Base-by-base conservation (phyloP, 768 basidiomycete species). In the Hirschioporus abietinus region DNA sequence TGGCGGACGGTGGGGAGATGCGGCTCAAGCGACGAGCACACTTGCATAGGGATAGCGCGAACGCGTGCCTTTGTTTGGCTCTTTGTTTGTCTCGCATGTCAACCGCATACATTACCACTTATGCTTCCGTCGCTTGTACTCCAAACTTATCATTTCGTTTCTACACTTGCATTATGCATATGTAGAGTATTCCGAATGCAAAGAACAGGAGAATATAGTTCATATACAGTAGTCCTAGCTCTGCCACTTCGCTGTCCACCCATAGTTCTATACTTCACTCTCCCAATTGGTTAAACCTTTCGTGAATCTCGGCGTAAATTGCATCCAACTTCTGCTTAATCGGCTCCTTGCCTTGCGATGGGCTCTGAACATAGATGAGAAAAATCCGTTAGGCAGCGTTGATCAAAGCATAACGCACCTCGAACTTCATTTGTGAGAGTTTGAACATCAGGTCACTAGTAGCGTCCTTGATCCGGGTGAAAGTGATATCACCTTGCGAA, bases 391-490 rank as follows among this genome's bases (percentile, higher is more conserved):
- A 30, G 8, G 30, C 30, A 30, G 15, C 36, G 61, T 63, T 7
- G 58, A 62, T 27, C 36, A 27, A 59, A 18, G 42, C 20, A 64
- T 35, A 12, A 70, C 86, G 63, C 72, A 94, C 95, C 88, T 97
- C 95, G 74, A 97, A 98, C 77, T 98, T 99, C 95, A 96, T 96
- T 78, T 99, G 96, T 60, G 95, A 96, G n/a, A 99, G 87, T 77
- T 95, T 94, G 83, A 90, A 99, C 86, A 95, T 92, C 68, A 97
- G 78, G 73, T 99, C 97, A 63, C 84, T 79, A 4, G 93, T 86
- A 17, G 88, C 82, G 70, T 98, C 96, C 74, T 92, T 92, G 77
- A 99, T 90, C 82, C 88, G 89, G 35, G 88, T 80, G 73, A 95
- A 96, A 23, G 93, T 93, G 67, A 91, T 79, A 72, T 95, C 92